Evolutionary conservation across 345 rosid genomes (phyloP), one percentile per base, ranked within the genome.

Genomic region (Populus alba): DNA sequence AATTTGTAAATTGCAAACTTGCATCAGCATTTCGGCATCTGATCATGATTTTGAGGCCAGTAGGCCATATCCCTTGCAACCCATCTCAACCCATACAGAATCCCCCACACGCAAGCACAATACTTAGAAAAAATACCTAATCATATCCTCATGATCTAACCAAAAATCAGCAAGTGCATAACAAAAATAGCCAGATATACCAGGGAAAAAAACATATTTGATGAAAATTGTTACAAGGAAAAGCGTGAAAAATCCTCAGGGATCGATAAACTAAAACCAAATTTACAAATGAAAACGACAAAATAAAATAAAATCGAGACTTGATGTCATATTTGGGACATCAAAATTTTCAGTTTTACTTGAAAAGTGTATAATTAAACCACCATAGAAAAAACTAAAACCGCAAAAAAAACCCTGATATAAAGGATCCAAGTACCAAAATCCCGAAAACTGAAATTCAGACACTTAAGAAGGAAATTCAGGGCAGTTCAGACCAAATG

Each of bases 381-480:
- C 16, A 17, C 41, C 39, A 33, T 61, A 31, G 18, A 51, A 51
- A 41, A 73, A 27, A 73, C 83, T 66, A 70, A 88, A 84, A 84
- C 89, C 85, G 78, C 81, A 75, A 53, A 55, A 83, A 83, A 88
- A 83, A 84, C 79, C 85, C 85, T 76, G 75, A 68, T 68, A 65
- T 0, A 20, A 57, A 69, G 71, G 83, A 83, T 77, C 80, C 73
- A 66, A 79, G 68, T 68, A 33, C 68, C 8, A 72, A 55, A 71
- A 74, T 61, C 75, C 67, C 6, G 29, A 53, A 62, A 20, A 27
- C 75, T 39, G 57, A 20, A 72, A 57, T 67, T 61, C 83, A 79
- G 73, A 76, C 76, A 71, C 37, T 38, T 45, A 22, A 2, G 27
- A 33, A 8, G 66, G 39, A 81, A 72, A 81, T 66, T 62, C 38